A percentile compares a stretch with the other conserved stretches of the same genome.
Conservation (phyloP, 352 stramenopile species). For the Blastocystis sp. region DNA sequence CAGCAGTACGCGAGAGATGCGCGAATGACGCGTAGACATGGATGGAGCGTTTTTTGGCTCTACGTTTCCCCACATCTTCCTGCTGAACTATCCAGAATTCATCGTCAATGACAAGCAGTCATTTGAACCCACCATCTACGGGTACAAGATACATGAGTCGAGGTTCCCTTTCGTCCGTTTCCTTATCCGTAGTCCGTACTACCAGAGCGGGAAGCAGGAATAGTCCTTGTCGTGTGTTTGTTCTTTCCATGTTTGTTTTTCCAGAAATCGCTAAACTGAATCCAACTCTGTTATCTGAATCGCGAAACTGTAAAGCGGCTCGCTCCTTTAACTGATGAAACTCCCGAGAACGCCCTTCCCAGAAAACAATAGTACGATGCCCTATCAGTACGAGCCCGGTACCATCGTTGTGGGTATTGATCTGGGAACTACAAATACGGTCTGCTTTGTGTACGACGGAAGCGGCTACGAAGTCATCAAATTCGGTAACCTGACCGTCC, state of each 20-base stretch:
- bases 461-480: conserved; percentile 91
- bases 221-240: too few species aligned
- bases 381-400: background rate
- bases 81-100: conserved; percentile 93
- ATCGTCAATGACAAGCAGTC: conserved; percentile 84
- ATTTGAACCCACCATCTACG: conserved; percentile 95
- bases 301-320: too few species aligned
- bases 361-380: too few species aligned
- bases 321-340: too few species aligned
- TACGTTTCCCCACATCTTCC: conserved; percentile 97
- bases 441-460: conserved; percentile 89
- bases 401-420: conserved; percentile 78
- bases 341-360: too few species aligned
- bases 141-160: conserved; percentile 90
- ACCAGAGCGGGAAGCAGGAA: background rate
- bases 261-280: too few species aligned
- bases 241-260: background rate
- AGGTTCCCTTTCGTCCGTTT: conserved; percentile 75
- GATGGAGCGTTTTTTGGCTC: conserved; percentile 98
- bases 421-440: conserved; percentile 68
- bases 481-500: conserved; percentile 90
- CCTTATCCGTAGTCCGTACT: conserved; percentile 51
- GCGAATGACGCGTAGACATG: conserved; percentile 80
- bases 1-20: background rate
- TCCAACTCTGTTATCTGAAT: too few species aligned